Conservation (phyloP, 352 stramenopile species). For the Phytophthora fragariae region DNA sequence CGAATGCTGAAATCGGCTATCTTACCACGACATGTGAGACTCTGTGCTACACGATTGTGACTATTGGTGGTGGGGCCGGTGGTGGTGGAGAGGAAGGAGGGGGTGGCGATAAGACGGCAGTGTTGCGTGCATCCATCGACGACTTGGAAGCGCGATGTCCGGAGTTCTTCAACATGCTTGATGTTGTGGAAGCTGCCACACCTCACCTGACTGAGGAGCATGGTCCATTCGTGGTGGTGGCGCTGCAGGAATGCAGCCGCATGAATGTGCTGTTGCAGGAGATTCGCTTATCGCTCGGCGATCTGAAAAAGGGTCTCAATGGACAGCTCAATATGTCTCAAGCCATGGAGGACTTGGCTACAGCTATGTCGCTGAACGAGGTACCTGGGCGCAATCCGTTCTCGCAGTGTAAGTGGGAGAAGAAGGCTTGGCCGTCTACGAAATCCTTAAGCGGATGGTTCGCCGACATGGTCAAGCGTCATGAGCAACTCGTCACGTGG, state of each 20-base stretch:
- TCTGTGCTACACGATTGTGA: slow-evolving; percentile 95
- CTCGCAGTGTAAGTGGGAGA: slow-evolving; percentile 96
- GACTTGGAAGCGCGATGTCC: slow-evolving; percentile 92
- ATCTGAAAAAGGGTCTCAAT: slow-evolving; percentile 97
- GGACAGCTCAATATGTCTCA: slow-evolving; percentile 97
- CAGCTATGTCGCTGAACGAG: slow-evolving; percentile 93
- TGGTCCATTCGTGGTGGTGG: slow-evolving; percentile 95
- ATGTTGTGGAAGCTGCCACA: slow-evolving; percentile 88
- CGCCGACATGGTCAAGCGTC: slow-evolving; percentile 92
- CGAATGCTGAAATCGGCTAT: slow-evolving; percentile 96
- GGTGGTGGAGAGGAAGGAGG: slow-evolving; percentile 49
- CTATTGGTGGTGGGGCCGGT: slow-evolving; percentile 83
- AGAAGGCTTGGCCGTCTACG: slow-evolving; percentile 95
- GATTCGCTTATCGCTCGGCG: slow-evolving; percentile 91
- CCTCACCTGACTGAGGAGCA: slow-evolving; percentile 90
- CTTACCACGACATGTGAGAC: slow-evolving; percentile 93
- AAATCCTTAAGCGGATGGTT: slow-evolving; percentile 94
- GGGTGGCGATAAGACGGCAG: slow-evolving; percentile 76
- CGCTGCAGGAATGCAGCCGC: slow-evolving; percentile 93
- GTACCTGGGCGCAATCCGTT: slow-evolving; percentile 96
- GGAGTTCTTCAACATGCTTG: slow-evolving; percentile 93
- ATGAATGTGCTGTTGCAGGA: slow-evolving; percentile 96
- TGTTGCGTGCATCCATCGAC: slow-evolving; percentile 89
- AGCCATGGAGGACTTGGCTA: slow-evolving; percentile 94
- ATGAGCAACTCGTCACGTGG: slow-evolving; percentile 92